Percentiles rank a stretch among this genome's conserved stretches.
Conservation (phyloP, 805 yeast species). For the Wickerhamiella galacta region DNA sequence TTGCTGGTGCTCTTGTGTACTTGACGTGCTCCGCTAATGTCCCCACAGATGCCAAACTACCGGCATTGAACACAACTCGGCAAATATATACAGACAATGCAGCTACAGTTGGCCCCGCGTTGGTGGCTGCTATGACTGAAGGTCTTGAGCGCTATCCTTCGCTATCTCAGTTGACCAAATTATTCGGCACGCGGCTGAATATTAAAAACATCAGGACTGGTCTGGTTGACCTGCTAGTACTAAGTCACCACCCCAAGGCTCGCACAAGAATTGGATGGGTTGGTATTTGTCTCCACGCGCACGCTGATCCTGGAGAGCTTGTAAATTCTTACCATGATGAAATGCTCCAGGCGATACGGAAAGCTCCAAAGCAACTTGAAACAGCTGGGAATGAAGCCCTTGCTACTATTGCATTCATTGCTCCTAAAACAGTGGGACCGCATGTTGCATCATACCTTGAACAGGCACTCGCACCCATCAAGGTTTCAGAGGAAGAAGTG, state of each 20-base stretch:
- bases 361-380: slow-evolving; percentile 15
- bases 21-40: background rate
- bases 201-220: too few relatives aligned
- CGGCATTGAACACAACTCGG: background rate
- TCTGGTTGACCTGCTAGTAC: slow-evolving; percentile 27
- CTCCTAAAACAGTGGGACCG: slow-evolving; percentile 44
- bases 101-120: slow-evolving; percentile 2
- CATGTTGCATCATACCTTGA: slow-evolving; percentile 29
- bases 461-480: slow-evolving; percentile 27
- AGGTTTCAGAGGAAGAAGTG: slow-evolving; percentile 33
- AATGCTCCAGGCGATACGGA: slow-evolving; percentile 15
- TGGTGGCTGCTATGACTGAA: background rate
- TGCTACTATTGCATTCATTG: slow-evolving; percentile 32
- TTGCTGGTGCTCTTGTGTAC: slow-evolving; percentile 2
- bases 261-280: slow-evolving; percentile 52
- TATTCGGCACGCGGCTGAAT: too few relatives aligned
- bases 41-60: background rate
- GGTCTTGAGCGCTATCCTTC: slow-evolving; percentile 2
- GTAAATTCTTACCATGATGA: slow-evolving; percentile 21
- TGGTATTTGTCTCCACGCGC: slow-evolving; percentile 43
- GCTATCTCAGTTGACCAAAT: background rate
- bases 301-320: slow-evolving; percentile 47
- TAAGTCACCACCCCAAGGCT: slow-evolving; percentile 30
- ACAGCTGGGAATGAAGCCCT: slow-evolving; percentile 17
- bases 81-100: slow-evolving; percentile 2